Evolutionary conservation across 768 basidiomycete species (phyloP).

Genomic region (Kockovaella imperatae): DNA sequence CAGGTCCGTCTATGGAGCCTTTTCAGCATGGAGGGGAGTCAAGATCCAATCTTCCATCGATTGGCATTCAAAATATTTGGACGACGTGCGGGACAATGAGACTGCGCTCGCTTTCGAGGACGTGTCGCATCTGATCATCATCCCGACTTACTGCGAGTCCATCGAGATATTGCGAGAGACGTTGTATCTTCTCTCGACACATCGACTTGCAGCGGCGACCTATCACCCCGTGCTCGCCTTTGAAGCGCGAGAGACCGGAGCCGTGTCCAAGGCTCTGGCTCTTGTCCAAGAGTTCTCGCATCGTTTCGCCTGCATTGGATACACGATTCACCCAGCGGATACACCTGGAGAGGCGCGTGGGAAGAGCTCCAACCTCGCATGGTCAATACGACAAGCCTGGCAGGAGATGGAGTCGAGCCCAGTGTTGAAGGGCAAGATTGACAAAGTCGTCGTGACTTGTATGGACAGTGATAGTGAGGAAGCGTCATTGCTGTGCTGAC

Average conservation of each 20-base stretch:
- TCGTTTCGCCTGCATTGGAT: conserved; percentile 30
- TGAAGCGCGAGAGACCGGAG: conserved; percentile 32
- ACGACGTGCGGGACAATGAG: background rate
- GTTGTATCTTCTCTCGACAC: conserved; percentile 33
- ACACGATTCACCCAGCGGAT: conserved; percentile 31
- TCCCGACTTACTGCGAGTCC: conserved; percentile 26
- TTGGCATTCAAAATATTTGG: conserved; percentile 16
- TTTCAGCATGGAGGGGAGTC: conserved; percentile 22
- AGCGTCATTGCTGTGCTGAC: background rate
- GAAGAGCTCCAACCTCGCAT: conserved; percentile 35
- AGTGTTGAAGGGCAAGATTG: conserved; percentile 16
- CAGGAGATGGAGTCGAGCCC: conserved; percentile 14
- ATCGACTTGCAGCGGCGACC: conserved; percentile 22
- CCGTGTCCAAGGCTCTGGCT: conserved; percentile 23
- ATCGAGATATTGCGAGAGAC: conserved; percentile 28
- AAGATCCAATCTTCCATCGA: conserved; percentile 12
- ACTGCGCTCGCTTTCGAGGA: conserved; percentile 21
- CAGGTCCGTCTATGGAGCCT: conserved; percentile 20
- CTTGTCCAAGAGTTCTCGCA: conserved; percentile 29
- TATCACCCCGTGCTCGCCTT: conserved; percentile 37
- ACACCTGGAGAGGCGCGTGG: conserved; percentile 31
- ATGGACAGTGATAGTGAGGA: conserved; percentile 32
- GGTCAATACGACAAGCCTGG: conserved; percentile 23
- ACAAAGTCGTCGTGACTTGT: conserved; percentile 25
- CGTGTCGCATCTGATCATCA: conserved; percentile 27